A percentile compares a stretch with the other conserved stretches of the same genome.
Conservation (phyloP, 208 protist genomes). For the Naegleria lovaniensis region DNA sequence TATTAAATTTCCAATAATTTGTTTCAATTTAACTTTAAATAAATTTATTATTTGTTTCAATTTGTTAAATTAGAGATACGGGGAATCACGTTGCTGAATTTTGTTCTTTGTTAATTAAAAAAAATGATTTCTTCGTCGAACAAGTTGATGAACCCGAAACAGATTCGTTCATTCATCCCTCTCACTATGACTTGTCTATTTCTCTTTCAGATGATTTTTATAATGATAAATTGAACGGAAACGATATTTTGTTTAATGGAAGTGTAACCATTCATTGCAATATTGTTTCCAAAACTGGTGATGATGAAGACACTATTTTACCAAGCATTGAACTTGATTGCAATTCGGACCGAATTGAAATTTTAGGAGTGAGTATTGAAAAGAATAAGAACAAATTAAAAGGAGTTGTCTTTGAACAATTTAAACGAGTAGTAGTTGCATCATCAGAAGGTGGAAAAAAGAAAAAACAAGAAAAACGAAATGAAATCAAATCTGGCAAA, state of each 20-base stretch:
- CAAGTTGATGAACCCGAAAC: too few relatives aligned
- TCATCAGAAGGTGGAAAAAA: neutral
- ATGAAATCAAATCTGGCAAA: neutral
- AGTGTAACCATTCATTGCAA: neutral
- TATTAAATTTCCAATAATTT: too few relatives aligned
- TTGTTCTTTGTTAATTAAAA: too few relatives aligned
- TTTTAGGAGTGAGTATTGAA: neutral
- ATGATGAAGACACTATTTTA: neutral
- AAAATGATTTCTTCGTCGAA: too few relatives aligned
- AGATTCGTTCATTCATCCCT: neutral
- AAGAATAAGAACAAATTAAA: constrained; percentile 7
- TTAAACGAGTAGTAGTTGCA: neutral
- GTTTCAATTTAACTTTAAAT: too few relatives aligned
- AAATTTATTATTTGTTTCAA: too few relatives aligned
- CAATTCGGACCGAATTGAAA: neutral
- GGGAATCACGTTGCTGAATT: too few relatives aligned
- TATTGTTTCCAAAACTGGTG: neutral
- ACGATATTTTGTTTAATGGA: neutral
- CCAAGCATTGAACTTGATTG: neutral
- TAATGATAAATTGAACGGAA: neutral
- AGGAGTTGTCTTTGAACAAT: neutral
- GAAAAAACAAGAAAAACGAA: neutral
- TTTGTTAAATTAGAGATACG: too few relatives aligned
- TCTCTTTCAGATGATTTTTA: neutral
- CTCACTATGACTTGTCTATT: neutral